Evolutionary conservation across 257 asterid genomes (phyloP).

Genomic region (Knoxia roxburghii): DNA sequence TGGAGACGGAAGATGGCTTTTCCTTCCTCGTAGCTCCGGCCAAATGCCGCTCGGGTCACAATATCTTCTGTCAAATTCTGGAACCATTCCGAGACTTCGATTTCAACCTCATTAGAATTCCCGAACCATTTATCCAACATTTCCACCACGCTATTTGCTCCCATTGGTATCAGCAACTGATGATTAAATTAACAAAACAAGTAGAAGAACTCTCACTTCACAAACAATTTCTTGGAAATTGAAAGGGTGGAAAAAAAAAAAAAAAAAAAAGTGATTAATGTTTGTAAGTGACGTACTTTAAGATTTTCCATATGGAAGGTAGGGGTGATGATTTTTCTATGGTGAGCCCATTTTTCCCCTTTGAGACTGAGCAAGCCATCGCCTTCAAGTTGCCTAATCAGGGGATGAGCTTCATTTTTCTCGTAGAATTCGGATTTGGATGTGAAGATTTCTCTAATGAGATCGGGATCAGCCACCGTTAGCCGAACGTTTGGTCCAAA

Average conservation of each 20-base stretch:
- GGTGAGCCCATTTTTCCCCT: conserved; percentile 50
- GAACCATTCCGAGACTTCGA: conserved; percentile 42
- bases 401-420: conserved; percentile 42
- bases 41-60: conserved; percentile 39
- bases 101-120: conserved; percentile 29
- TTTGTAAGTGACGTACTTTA: conserved; percentile 23
- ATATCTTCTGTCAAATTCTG: conserved; percentile 40
- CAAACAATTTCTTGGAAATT: too few species aligned
- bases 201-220: too few species aligned
- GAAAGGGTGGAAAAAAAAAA: neutral
- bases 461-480: conserved; percentile 45
- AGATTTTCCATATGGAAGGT: conserved; percentile 49
- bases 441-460: conserved; percentile 41
- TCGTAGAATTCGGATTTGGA: conserved; percentile 42
- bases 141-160: conserved; percentile 36
- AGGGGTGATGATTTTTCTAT: conserved; percentile 44
- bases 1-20: conserved; percentile 38
- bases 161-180: conserved; percentile 36
- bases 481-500: conserved; percentile 46
- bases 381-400: conserved; percentile 43
- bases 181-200: neutral
- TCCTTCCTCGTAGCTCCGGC: conserved; percentile 38
- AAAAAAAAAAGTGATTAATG: too few species aligned
- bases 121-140: conserved; percentile 37
- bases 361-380: conserved; percentile 43